Base-by-base conservation (phyloP, 139 green algal genomes). In the Chlorella sp. region DNA sequence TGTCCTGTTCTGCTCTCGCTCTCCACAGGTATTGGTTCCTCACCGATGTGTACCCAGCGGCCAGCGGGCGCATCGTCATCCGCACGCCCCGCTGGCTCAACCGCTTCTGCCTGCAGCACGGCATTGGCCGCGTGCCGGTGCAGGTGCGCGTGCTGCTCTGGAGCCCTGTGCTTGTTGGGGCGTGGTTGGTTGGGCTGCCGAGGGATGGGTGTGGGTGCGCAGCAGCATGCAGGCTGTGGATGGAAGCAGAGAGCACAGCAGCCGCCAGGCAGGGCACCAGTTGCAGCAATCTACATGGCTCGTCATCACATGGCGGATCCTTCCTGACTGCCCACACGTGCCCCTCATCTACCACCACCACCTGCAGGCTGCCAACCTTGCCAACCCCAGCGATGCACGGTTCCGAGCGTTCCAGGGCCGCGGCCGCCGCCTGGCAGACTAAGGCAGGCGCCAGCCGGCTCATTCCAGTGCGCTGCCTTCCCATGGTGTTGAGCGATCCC, bases 331-430 rank as follows among this genome's bases (percentile, higher is more conserved):
- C n/a, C n/a, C n/a, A n/a, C n/a, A n/a, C n/a, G n/a, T n/a, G n/a
- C n/a, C n/a, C n/a, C n/a, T n/a, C n/a, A n/a, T n/a, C n/a, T n/a
- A n/a, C n/a, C n/a, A n/a, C n/a, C n/a, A n/a, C n/a, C n/a, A n/a
- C n/a, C n/a, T n/a, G 44, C 63, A 78, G 74, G 74, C 69, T 0
- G 72, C 57, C n/a, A 85, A 83, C 21, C 70, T 73, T 0, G 55
- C 44, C 25, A 62, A 90, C 62, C 82, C 87, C 1, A 64, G 30
- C 51, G 70, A 89, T 38, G 30, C 63, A 3, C 12, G 64, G 2
- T 93, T 93, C 67, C 69, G 82, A 17, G 88, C 89, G 0, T 93
- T 93, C 44, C 39, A 57, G n/a, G 89, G 89, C 55, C n/a, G 47
- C 15, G 82, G 78, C 32, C 55, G 86, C 3, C 62, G 89, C 26